phyloP scores from a whole-genome alignment of 2,329 filamentous ascomycete genomes.

The Aspergillus fructus region DNA sequence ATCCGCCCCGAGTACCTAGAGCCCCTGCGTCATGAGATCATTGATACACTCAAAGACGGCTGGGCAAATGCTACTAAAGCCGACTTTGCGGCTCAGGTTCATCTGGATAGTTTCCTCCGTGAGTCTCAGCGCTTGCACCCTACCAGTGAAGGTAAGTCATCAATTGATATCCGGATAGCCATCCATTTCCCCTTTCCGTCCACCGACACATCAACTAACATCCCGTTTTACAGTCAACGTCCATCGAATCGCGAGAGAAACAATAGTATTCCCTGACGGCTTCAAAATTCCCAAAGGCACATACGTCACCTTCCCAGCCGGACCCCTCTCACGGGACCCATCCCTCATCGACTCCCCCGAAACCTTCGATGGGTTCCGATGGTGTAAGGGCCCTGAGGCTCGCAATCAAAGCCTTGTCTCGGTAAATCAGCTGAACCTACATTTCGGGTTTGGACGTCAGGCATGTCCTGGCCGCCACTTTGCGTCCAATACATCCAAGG shows the following conservation, averaged over 20 bases:
- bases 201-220: not conserved
- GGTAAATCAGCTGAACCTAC: conserved; percentile 22
- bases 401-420: conserved; percentile 20
- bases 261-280: conserved; percentile 25
- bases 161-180: not conserved
- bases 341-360: conserved; percentile 21
- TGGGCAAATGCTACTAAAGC: conserved; percentile 26
- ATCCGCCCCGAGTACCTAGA: conserved; percentile 50
- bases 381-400: conserved; percentile 21
- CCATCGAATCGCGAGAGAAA: conserved; percentile 28
- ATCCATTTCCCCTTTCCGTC: too few relatives aligned
- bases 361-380: conserved; percentile 29
- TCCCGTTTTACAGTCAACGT: conserved; percentile 22
- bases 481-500: conserved; percentile 24
- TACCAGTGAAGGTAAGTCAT: conserved; percentile 25
- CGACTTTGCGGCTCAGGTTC: conserved; percentile 19
- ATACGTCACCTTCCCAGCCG: conserved; percentile 30
- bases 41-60: conserved; percentile 21
- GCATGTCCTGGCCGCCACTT: conserved; percentile 29
- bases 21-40: conserved; percentile 53
- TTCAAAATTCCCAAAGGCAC: conserved; percentile 23
- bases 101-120: conserved; percentile 30
- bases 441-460: conserved; percentile 28
- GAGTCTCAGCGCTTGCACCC: conserved; percentile 31
- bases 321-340: conserved; percentile 28